phyloP scores from a whole-genome alignment of 805 yeast genomes.

The Yamadazyma ubonensis region DNA sequence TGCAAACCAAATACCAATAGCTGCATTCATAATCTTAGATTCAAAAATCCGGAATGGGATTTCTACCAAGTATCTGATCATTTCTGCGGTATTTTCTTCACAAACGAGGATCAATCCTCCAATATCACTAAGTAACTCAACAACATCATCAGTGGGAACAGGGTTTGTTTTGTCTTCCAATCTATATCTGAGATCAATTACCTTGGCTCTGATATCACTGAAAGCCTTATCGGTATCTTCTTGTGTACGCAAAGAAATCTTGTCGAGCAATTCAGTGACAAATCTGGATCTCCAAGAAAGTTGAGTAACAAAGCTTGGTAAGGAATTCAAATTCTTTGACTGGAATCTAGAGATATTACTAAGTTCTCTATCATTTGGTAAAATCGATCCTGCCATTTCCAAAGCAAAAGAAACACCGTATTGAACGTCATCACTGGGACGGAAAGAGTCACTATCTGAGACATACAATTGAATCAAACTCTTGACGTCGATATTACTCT shows the following conservation, averaged over 20 bases:
- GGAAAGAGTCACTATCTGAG: slow-evolving; percentile 39
- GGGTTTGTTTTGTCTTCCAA: slow-evolving; percentile 12
- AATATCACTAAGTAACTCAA: slow-evolving; percentile 45
- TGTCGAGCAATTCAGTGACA: slow-evolving; percentile 32
- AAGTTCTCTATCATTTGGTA: slow-evolving; percentile 66
- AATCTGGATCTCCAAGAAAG: slow-evolving; percentile 64
- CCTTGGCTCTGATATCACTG: slow-evolving; percentile 26
- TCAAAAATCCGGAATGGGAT: slow-evolving; percentile 73
- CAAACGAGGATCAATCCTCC: slow-evolving; percentile 38
- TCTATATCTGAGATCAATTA: slow-evolving; percentile 16
- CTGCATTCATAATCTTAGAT: slow-evolving; percentile 56
- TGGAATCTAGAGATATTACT: slow-evolving; percentile 44
- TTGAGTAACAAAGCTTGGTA: slow-evolving; percentile 74
- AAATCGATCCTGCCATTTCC: slow-evolving; percentile 76
- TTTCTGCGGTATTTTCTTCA: slow-evolving; percentile 43
- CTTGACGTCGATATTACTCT: slow-evolving; percentile 71
- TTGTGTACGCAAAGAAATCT: slow-evolving; percentile 25
- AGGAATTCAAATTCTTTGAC: slow-evolving; percentile 48
- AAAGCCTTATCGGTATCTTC: slow-evolving; percentile 30
- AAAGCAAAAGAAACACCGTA: slow-evolving; percentile 89
- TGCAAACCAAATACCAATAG: slow-evolving; percentile 78
- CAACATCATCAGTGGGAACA: slow-evolving; percentile 28
- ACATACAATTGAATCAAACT: slow-evolving; percentile 77
- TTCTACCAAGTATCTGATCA: slow-evolving; percentile 52
- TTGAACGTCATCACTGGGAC: slow-evolving; percentile 41